Evolutionary conservation across 805 yeast species (phyloP).

Genomic region (Candida ovalis): DNA sequence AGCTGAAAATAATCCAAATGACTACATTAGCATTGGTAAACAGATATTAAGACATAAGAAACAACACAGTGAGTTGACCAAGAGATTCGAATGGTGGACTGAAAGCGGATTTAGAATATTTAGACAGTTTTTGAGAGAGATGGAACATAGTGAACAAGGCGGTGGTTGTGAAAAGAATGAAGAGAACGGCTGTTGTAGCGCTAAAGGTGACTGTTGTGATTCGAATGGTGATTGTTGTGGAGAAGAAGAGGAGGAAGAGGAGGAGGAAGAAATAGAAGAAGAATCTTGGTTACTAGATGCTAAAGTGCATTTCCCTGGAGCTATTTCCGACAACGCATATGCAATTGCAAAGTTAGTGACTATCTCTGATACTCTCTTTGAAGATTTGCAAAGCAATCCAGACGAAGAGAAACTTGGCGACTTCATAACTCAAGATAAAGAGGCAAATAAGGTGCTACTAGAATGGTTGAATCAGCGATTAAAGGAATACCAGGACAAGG

Average conservation of each 20-base stretch:
- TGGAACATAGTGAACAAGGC: slow-evolving; percentile 1
- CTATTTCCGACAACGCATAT: slow-evolving; percentile 40
- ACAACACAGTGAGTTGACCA: slow-evolving; percentile 13
- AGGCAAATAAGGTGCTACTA: slow-evolving; percentile 13
- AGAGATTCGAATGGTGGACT: slow-evolving; percentile 26
- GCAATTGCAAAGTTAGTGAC: slow-evolving; percentile 38
- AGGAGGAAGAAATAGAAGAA: slow-evolving; percentile 32
- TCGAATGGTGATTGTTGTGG: slow-evolving; percentile 8
- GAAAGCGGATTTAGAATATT: slow-evolving; percentile 18
- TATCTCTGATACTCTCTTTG: slow-evolving; percentile 25
- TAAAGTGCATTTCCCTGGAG: slow-evolving; percentile 44
- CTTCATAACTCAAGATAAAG: slow-evolving; percentile 3
- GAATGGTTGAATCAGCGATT: slow-evolving; percentile 18
- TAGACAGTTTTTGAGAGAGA: slow-evolving; percentile 12
- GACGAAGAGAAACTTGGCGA: slow-evolving; percentile 1
- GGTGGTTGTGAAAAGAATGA: slow-evolving; percentile 9
- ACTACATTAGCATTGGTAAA: slow-evolving; percentile 53
- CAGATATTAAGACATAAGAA: slow-evolving; percentile 31
- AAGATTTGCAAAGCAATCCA: slow-evolving; percentile 17
- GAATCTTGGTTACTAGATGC: slow-evolving; percentile 27
- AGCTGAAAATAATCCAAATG: slow-evolving; percentile 48
- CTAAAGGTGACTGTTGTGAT: slow-evolving; percentile 6
- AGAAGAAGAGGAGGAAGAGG: slow-evolving; percentile 17
- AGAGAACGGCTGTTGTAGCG: slow-evolving; percentile 2
- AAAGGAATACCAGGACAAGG: slow-evolving; percentile 9